Conservation (phyloP, 768 basidiomycete species). For the Lactarius trivialis region DNA sequence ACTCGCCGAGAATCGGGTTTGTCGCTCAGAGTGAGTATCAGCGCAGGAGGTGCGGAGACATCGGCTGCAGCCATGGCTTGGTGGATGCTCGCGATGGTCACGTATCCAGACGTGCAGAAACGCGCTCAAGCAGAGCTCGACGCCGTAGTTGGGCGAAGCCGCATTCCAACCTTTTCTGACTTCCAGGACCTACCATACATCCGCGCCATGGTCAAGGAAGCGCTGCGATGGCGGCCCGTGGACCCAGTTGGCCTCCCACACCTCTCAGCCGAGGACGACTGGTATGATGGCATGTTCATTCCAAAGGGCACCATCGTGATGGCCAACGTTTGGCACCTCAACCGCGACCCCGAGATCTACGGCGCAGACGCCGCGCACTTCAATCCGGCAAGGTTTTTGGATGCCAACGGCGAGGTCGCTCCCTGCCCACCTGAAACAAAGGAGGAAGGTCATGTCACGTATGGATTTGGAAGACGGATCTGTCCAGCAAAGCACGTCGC, state of each 20-base stretch:
- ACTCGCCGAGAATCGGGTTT: background rate
- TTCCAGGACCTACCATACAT: constrained; percentile 14
- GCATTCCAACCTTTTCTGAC: constrained; percentile 16
- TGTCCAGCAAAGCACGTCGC: constrained; percentile 10
- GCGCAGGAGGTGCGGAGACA: constrained; percentile 3
- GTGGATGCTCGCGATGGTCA: constrained; percentile 12
- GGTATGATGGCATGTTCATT: constrained; percentile 28
- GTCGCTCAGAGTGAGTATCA: background rate
- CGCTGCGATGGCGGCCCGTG: constrained; percentile 9
- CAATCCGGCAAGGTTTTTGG: constrained; percentile 25
- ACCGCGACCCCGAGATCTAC: constrained; percentile 26
- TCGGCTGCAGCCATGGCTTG: background rate
- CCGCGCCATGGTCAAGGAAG: constrained; percentile 20
- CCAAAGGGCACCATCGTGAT: constrained; percentile 33
- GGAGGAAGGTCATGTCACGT: constrained; percentile 27
- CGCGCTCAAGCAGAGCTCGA: constrained; percentile 15
- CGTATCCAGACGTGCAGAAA: background rate
- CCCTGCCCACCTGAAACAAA: constrained; percentile 23
- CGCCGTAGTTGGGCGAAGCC: constrained; percentile 8
- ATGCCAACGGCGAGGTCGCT: constrained; percentile 21
- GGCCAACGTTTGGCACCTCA: constrained; percentile 27
- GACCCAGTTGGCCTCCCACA: constrained; percentile 22
- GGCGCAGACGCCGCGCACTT: constrained; percentile 25
- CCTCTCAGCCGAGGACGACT: constrained; percentile 25
- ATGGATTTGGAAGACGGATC: constrained; percentile 26